A percentile compares a stretch with the other conserved stretches of the same genome.
These are phyloP conservation scores for Bassia scoparia DNA, from an alignment of 148 eudicot genomes.

Conservation along the genomic window DNA sequence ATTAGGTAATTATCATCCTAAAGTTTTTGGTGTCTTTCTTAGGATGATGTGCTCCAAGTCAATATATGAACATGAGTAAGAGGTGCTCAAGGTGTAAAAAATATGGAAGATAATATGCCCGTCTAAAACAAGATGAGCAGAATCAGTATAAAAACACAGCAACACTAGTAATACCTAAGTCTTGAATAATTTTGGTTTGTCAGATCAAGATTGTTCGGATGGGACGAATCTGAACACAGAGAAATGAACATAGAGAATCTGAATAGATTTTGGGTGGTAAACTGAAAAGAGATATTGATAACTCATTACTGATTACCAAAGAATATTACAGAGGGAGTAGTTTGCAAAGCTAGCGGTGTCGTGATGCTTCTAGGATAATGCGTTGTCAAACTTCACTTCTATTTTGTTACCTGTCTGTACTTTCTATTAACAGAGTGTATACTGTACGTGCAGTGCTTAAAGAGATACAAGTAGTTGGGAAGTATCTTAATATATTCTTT, in stretches of 20 bases:
- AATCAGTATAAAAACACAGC: neutral
- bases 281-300: neutral
- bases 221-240: neutral
- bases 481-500: too few relatives aligned
- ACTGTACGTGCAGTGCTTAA: neutral
- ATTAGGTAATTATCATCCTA: slow-evolving; percentile 21
- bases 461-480: neutral
- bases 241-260: neutral
- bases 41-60: neutral
- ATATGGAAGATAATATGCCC: neutral
- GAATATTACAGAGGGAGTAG: neutral
- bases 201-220: neutral
- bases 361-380: neutral
- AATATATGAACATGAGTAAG: too few relatives aligned
- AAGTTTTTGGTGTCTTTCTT: neutral
- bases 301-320: neutral
- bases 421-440: neutral
- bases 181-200: neutral
- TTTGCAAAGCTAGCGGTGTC: neutral
- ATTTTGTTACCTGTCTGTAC: neutral
- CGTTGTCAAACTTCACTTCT: neutral
- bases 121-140: neutral
- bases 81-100: too few relatives aligned
- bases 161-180: neutral
- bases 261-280: neutral